phyloP scores from a whole-genome alignment of 2,329 filamentous ascomycete species.

The Phyllosticta citriasiana region DNA sequence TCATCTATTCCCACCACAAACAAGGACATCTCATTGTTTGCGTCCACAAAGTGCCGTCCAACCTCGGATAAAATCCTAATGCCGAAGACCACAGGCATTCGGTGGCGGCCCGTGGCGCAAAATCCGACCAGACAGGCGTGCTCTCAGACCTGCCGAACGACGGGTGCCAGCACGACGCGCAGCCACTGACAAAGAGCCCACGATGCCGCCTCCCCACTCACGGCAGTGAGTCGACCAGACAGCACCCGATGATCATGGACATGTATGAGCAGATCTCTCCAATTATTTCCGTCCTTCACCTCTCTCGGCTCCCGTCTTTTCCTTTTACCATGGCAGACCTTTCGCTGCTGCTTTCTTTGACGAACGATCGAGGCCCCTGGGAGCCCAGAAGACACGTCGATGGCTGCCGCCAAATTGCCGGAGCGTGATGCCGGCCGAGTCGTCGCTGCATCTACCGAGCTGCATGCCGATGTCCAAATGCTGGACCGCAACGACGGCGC shows the following conservation, averaged over 20 bases:
- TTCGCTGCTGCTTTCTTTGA: too few relatives aligned
- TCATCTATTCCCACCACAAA: background rate
- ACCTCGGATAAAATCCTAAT: background rate
- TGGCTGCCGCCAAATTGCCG: too few relatives aligned
- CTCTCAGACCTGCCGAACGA: background rate
- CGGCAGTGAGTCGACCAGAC: background rate
- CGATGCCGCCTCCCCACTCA: background rate
- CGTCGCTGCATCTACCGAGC: too few relatives aligned
- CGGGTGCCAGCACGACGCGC: background rate
- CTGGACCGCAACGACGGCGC: background rate
- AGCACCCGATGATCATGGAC: background rate
- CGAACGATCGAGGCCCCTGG: too few relatives aligned
- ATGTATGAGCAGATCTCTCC: background rate
- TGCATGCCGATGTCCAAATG: background rate
- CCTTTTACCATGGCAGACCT: background rate
- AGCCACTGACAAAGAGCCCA: background rate
- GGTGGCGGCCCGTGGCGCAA: background rate
- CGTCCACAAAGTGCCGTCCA: too few relatives aligned
- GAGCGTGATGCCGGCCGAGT: too few relatives aligned
- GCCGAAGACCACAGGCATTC: background rate
- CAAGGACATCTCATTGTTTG: too few relatives aligned
- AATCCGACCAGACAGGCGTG: background rate
- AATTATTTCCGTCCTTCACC: background rate
- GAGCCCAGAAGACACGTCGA: too few relatives aligned
- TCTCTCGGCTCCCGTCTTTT: background rate